Evolutionary conservation across 306 rosid genomes (phyloP), one percentile per base, ranked within the genome.

Genomic region (Gastrolobium villosum): DNA sequence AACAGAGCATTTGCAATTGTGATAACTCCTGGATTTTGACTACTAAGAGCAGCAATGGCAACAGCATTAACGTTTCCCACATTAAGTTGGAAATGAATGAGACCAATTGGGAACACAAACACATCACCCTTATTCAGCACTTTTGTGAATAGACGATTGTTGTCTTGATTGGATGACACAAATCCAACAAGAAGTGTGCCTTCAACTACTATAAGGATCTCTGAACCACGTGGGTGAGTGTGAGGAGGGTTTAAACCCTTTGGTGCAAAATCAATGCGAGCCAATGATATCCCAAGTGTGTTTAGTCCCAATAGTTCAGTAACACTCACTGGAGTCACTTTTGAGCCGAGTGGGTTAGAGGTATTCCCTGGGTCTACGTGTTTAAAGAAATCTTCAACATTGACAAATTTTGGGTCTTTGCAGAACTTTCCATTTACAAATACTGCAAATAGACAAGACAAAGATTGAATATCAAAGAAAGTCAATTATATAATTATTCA

Each of bases 1-100:
- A 83, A 83, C 10, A 83, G 60, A 3, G 60, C 34, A 54, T 46
- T 13, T 13, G 11, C 2, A 14, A 9, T 1, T 9, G 14, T 9
- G 11, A 46, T 4, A 13, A 20, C 26, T 20, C 26, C 26, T 20
- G 26, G 26, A 20, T 20, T 20, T 20, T 20, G 26, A 1, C 26
- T 20, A 20, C 26, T 20, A 1, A 20, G 26, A 20, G 26, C 0
- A 0, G 26, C 26, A 20, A 20, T 20, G 26, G 26, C 26, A 0
- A 20, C 26, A 20, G 26, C 26, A 20, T 20, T 20, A 20, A 20
- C 26, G 26, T 20, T 20, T 20, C 26, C 26, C 26, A 20, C 26
- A 20, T 20, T 20, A 20, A 20, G 26, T 20, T 20, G 26, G 26
- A 20, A 20, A 20, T 20, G 26, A 20, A 20, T 20, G 26, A 20